Conservation (phyloP, 2,329 filamentous ascomycete genomes). For the Epicoccum sorghinum region DNA sequence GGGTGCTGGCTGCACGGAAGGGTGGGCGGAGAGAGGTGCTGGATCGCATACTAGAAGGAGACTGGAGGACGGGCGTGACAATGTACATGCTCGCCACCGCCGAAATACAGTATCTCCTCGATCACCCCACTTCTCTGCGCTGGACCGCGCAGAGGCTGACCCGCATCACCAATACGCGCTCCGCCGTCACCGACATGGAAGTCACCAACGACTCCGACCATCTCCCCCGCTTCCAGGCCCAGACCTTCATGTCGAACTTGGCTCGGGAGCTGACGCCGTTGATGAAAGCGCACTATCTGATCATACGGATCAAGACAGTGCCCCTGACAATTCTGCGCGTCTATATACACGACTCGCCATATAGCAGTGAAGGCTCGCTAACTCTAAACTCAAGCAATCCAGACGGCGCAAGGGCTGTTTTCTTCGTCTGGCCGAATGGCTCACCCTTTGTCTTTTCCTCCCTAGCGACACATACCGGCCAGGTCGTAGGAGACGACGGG, state of each 20-base stretch:
- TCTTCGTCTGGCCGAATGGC: constrained; percentile 81
- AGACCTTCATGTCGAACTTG: constrained; percentile 78
- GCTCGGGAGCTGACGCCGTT: constrained; percentile 76
- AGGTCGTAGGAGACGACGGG: constrained; percentile 41
- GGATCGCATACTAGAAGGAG: constrained; percentile 62
- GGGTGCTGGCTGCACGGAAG: constrained; percentile 50
- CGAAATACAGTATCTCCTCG: constrained; percentile 60
- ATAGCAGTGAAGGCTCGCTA: constrained; percentile 61
- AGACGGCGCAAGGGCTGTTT: constrained; percentile 75
- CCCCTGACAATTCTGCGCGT: constrained; percentile 78
- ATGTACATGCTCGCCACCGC: constrained; percentile 62
- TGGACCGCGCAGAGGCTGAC: constrained; percentile 61
- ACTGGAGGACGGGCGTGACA: constrained; percentile 62
- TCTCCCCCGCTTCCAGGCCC: constrained; percentile 76
- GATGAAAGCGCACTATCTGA: constrained; percentile 82
- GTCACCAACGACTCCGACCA: constrained; percentile 47
- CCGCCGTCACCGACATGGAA: constrained; percentile 42
- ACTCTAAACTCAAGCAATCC: constrained; percentile 40
- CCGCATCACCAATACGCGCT: constrained; percentile 37
- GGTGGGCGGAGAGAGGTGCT: constrained; percentile 61
- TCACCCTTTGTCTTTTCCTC: constrained; percentile 76
- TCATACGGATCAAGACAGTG: constrained; percentile 72
- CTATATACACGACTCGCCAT: constrained; percentile 80
- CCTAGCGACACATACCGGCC: constrained; percentile 50
- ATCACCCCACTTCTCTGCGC: constrained; percentile 57